Base-by-base conservation (phyloP, 2,329 filamentous ascomycete species). In the Cercospora sesami region DNA sequence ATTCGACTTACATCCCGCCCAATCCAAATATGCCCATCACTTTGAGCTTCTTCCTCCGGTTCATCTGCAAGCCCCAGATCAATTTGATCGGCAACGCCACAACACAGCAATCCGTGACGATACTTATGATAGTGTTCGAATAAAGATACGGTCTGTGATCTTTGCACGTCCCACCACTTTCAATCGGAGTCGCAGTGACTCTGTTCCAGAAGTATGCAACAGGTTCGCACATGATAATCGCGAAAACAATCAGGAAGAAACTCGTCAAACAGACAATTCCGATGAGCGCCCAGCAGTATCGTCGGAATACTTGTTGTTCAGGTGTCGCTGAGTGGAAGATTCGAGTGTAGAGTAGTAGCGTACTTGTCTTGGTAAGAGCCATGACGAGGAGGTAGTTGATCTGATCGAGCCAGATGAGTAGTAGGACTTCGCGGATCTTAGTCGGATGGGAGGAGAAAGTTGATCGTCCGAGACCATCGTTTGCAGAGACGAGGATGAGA, bases 361-460 rank as follows among this genome's bases (percentile, higher is more conserved):
- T 64, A 30, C 48, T 57, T 18, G 62, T 64, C 26, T 64, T 64
- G 21, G 62, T 58, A 10, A 64, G 31, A 2, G 62, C 62, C 62
- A 64, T 64, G 33, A 64, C 62, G 8, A 64, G 31, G 2, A 64
- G 31, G 16, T 64, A 64, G 5, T 64, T 64, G 62, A 64, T 64
- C 5, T 64, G 62, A 64, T 64, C 62, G 48, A 64, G 62, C 62
- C 62, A 64, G 33, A 64, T 64, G 12, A 64, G 18, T 8, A 64
- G 48, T 16, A 64, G 14, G 12, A 58, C 51, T 18, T 23, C 23
- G 0, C 31, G 31, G 23, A 64, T 30, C 28, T 42, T 53, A 1
- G 30, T 21, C 30, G 62, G 62, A n/a, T 31, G 18, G 2, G 62
- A 55, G 51, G 39, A 58, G 21, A 30, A 45, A 7, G 62, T 58